These are phyloP conservation scores for Nyctanthes arbortristis DNA, from an alignment of 257 asterid genomes.

Conservation along the genomic window DNA sequence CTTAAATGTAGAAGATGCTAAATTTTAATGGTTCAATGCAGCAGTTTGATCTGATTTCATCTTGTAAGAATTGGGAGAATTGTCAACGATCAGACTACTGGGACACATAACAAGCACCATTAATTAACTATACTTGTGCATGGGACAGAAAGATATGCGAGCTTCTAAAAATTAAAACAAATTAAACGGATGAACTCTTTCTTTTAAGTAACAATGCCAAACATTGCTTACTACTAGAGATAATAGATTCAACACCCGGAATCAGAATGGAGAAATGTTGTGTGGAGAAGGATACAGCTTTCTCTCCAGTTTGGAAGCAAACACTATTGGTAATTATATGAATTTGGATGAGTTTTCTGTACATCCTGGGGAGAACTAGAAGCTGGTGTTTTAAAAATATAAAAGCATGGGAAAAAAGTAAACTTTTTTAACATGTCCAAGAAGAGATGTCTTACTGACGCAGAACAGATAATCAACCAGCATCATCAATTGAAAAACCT, in stretches of 20 bases:
- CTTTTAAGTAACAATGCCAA: background rate
- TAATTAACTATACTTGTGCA: background rate
- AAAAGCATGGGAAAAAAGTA: conserved; percentile 6
- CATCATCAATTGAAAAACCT: conserved; percentile 13
- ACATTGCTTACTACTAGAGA: background rate
- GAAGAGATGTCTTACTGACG: conserved; percentile 13
- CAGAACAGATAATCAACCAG: conserved; percentile 7
- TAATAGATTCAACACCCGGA: background rate
- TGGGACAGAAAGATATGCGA: background rate
- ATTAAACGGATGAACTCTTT: background rate
- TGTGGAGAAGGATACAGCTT: conserved; percentile 15
- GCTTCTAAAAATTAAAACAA: background rate
- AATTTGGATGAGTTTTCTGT: conserved; percentile 2
- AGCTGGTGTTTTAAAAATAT: background rate
- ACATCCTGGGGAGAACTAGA: conserved; percentile 11
- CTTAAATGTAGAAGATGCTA: background rate
- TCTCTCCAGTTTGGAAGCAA: background rate
- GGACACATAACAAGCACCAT: background rate
- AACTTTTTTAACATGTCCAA: background rate
- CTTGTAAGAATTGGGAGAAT: background rate
- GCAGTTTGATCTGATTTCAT: background rate
- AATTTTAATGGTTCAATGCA: background rate
- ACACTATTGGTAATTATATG: background rate
- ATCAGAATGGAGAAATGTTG: conserved; percentile 15
- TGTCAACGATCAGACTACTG: background rate